Conservation (phyloP, 2,329 filamentous ascomycete genomes). For the Talaromyces sp. region DNA sequence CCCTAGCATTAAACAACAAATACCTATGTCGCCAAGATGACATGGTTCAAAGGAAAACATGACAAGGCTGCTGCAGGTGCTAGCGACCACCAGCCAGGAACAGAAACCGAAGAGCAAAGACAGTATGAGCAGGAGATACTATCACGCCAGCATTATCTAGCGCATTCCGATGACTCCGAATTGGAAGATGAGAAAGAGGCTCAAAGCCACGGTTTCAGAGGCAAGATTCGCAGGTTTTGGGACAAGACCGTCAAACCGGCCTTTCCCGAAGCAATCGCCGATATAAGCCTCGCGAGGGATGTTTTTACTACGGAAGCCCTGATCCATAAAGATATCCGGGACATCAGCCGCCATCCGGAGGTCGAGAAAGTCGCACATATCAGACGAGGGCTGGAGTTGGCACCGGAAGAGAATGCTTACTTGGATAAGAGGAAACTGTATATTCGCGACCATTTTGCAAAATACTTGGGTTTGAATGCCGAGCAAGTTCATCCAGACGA, state of each 20-base stretch:
- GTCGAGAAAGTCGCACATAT: slow-evolving; percentile 5
- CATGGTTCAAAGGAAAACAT: not conserved
- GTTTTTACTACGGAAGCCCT: slow-evolving; percentile 9
- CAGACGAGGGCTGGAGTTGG: slow-evolving; percentile 1
- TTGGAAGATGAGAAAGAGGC: slow-evolving; percentile 5
- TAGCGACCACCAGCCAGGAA: slow-evolving; percentile 3
- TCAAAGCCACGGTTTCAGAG: not conserved
- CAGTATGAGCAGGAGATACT: slow-evolving; percentile 9
- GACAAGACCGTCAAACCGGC: slow-evolving; percentile 10
- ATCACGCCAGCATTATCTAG: slow-evolving; percentile 1
- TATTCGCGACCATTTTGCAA: slow-evolving; percentile 5
- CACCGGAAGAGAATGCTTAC: slow-evolving; percentile 5
- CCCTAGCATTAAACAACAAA: not conserved
- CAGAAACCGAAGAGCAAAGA: slow-evolving; percentile 5
- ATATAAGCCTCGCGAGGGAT: slow-evolving; percentile 10
- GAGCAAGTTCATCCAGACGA: slow-evolving; percentile 9
- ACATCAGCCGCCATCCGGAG: not conserved
- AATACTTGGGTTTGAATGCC: slow-evolving; percentile 4
- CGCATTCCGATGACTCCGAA: slow-evolving; percentile 1
- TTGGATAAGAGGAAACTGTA: slow-evolving; percentile 4
- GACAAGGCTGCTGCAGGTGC: not conserved
- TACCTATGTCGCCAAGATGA: not conserved
- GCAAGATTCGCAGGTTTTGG: slow-evolving; percentile 1
- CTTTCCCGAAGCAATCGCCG: slow-evolving; percentile 10
- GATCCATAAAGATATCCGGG: not conserved